Conservation (phyloP, 202 grass and related monocot species). For the Eragrostis tef region DNA sequence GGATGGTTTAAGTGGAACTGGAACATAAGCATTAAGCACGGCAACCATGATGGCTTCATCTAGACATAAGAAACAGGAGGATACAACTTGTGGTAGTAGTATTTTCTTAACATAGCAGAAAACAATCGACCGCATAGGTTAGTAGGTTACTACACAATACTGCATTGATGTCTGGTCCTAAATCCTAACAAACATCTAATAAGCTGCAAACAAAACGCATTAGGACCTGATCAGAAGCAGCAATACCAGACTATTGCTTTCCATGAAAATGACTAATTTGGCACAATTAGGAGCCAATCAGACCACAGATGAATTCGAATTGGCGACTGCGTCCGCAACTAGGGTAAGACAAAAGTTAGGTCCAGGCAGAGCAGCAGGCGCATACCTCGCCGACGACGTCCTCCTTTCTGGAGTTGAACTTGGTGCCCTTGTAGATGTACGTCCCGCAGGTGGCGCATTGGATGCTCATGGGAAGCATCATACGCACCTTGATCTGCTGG, state of each 20-base stretch:
- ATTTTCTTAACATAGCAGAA: not conserved
- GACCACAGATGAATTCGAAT: not conserved
- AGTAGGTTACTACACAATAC: not conserved
- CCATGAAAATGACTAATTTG: not conserved
- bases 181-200: not conserved
- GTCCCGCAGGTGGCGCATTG: constrained; percentile 82
- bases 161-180: not conserved
- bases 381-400: constrained; percentile 81
- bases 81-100: not conserved
- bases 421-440: constrained; percentile 98
- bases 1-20: not conserved
- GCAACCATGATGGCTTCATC: not conserved
- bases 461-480: constrained; percentile 99
- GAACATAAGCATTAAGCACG: not conserved
- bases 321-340: not conserved
- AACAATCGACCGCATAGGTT: not conserved
- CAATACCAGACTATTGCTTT: not conserved
- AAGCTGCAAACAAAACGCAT: not conserved
- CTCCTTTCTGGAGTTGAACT: constrained; percentile 97
- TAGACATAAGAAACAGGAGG: not conserved
- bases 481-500: constrained; percentile 94
- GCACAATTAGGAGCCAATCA: not conserved
- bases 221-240: not conserved
- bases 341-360: not conserved
- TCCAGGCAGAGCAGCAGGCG: not conserved